Evolutionary conservation across 1,139 yeast species (phyloP).

Genomic region (Yamadazyma aaseri): DNA sequence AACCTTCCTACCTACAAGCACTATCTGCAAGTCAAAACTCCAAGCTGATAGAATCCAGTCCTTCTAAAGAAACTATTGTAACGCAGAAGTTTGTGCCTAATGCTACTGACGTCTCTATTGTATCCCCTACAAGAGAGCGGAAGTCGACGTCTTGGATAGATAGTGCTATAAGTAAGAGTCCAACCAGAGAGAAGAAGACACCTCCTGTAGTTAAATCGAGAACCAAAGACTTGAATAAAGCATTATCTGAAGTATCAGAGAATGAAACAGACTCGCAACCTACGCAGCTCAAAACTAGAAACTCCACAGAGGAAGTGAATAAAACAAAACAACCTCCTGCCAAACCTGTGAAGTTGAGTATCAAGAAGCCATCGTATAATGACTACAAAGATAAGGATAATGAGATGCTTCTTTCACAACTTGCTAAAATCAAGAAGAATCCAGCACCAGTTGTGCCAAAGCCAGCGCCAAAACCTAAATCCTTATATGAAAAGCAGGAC

Average conservation of each 20-base stretch:
- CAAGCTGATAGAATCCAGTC: slow-evolving; percentile 3
- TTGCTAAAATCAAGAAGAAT: slow-evolving; percentile 12
- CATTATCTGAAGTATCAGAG: neutral
- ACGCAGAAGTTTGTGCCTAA: slow-evolving; percentile 3
- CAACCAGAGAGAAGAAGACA: slow-evolving; percentile 3
- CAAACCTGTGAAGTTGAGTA: neutral
- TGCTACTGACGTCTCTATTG: slow-evolving; percentile 2
- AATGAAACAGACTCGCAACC: neutral
- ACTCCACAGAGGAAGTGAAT: no score
- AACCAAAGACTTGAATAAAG: neutral
- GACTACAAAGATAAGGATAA: slow-evolving; percentile 14
- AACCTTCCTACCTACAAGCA: slow-evolving; percentile 13
- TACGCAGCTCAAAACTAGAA: no score
- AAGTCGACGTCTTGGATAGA: slow-evolving; percentile 13
- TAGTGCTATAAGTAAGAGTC: slow-evolving; percentile 15
- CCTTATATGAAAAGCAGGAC: slow-evolving; percentile 15
- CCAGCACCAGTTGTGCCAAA: slow-evolving; percentile 16
- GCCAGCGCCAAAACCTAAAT: slow-evolving; percentile 13
- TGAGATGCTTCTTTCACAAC: slow-evolving; percentile 12
- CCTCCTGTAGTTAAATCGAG: neutral
- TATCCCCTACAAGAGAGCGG: slow-evolving; percentile 9
- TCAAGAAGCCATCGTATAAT: slow-evolving; percentile 14
- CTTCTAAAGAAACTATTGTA: slow-evolving; percentile 1
- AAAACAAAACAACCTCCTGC: slow-evolving; percentile 1
- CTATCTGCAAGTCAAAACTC: slow-evolving; percentile 14